Base-by-base conservation (phyloP, 2,329 filamentous ascomycete genomes). In the Alternaria triticimaculans region DNA sequence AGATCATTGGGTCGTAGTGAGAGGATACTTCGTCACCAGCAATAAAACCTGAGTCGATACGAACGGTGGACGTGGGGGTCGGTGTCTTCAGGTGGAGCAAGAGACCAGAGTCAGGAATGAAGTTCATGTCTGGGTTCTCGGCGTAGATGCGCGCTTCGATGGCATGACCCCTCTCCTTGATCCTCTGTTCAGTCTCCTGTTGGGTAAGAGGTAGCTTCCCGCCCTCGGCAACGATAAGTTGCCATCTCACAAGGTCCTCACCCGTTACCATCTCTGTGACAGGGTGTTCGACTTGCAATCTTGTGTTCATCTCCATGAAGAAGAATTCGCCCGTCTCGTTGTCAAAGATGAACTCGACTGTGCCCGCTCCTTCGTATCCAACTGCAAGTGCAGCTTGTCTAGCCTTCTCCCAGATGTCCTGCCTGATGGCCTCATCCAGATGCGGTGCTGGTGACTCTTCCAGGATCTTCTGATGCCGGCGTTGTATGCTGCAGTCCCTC, bases 1-100 rank as follows among this genome's bases (percentile, higher is more conserved):
- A 93, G 70, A 99, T 97, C 96, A 99, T 99, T 26, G 96, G 96
- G 72, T 99, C 96, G 80, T 99, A 99, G 58, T 96, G 92, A 62
- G 95, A 93, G 0, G 94, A 96, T 3, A 99, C 92, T 66, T 93
- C 93, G 77, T 97, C 95, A 25, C 96, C 96, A 70, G 94, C 87
- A 26, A 94, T 88, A 78, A 98, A 98, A 2, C 96, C 96, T 49
- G 94, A 94, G 75, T 99, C 96, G 68, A 99, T 94, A 44, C 96
- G 90, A 30, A 98, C 87, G 67, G 94, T 91, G 1, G 90, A 86
- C 41, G 88, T 87, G 6, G 87, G 83, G 53, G 83, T 79, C 0
- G 95, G 94, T 2, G 92, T 94, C 33, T 88, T 87, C 11, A 98
- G 88, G 78, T 97, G 93, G 6, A 96, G 85, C 1, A 99, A 86